Base-by-base conservation (phyloP, 371 early-diverging fungal genomes). In the Mortierella sp. region DNA sequence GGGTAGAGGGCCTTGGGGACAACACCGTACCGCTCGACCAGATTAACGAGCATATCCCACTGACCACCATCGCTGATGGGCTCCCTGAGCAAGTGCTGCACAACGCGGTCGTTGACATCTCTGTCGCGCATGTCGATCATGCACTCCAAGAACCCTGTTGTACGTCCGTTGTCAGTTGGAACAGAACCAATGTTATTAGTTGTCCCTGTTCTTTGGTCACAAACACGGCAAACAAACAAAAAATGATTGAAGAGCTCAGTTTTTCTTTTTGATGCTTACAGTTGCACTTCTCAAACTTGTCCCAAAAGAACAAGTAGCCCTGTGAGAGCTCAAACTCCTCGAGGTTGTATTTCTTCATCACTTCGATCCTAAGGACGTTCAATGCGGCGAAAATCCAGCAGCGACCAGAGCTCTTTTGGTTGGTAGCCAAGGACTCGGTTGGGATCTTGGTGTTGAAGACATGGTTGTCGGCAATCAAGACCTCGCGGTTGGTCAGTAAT, bases 331-430 rank as follows among this genome's bases (percentile, higher is more conserved):
- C 94, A 72, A 94, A 90, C 55, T 88, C 87, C 41, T 94, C 93
- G 44, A 94, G 75, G 48, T 92, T 91, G 79, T 89, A 83, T 82
- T 85, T 83, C 56, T 81, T 80, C 81, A 88, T 87, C 56, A 88
- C 65, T 53, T 68, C 64, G 53, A 85, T 60, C 6, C 90, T 82
- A 68, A 89, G 64, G 27, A 87, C 81, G 68, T 89, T 89, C 39
- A 87, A 78, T 51, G 89, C 93, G 21, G 94, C 94, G 84, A 94
- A 94, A 39, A 94, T 66, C 94, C 94, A 94, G 83, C 94, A 94
- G 17, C 94, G 87, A 19, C 94, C 94, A n/a, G 89, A 88, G 65
- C 81, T 81, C 67, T 88, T 88, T 79, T 94, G 94, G 80, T 93
- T 89, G 23, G 94, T 94, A 42, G 88, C 87, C 49, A 78, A 64